Conservation (phyloP, 805 yeast species). For the Candida jianshihensis region DNA sequence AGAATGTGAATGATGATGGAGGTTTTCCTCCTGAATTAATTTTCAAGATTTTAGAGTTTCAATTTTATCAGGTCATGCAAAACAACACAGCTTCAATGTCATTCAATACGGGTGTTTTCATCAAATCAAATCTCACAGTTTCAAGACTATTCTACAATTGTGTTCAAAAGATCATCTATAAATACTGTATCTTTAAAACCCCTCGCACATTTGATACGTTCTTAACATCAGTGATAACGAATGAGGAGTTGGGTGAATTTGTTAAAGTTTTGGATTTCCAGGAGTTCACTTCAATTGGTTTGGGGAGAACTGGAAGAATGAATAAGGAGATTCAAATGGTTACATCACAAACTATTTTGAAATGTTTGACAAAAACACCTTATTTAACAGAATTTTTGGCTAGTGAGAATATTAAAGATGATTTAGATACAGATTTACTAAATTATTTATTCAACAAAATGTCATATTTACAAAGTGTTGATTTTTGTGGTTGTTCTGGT, state of each 20-base stretch:
- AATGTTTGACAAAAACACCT: conserved; percentile 56
- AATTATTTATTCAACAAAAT: conserved; percentile 46
- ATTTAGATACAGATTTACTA: conserved; percentile 56
- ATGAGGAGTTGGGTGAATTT: conserved; percentile 44
- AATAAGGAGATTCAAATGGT: conserved; percentile 89
- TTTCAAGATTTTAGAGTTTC: conserved; percentile 47
- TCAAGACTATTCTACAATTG: conserved; percentile 52
- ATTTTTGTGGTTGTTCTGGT: conserved; percentile 85
- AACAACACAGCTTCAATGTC: conserved; percentile 46
- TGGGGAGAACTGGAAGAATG: conserved; percentile 86
- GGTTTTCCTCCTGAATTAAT: conserved; percentile 48
- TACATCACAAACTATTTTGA: conserved; percentile 61
- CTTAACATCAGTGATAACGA: conserved; percentile 43
- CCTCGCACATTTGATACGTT: conserved; percentile 76
- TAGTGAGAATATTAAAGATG: conserved; percentile 80
- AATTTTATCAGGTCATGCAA: conserved; percentile 40
- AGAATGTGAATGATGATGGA: not conserved
- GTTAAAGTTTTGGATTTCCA: conserved; percentile 80
- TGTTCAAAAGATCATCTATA: conserved; percentile 51
- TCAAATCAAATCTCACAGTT: conserved; percentile 47
- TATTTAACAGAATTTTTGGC: conserved; percentile 74
- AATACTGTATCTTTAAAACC: conserved; percentile 67
- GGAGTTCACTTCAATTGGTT: conserved; percentile 82
- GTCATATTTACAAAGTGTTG: conserved; percentile 58
- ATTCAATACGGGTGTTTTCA: conserved; percentile 43